phyloP scores from a whole-genome alignment of 164 flowering plant genomes.

The Aristolochia fimbriata region DNA sequence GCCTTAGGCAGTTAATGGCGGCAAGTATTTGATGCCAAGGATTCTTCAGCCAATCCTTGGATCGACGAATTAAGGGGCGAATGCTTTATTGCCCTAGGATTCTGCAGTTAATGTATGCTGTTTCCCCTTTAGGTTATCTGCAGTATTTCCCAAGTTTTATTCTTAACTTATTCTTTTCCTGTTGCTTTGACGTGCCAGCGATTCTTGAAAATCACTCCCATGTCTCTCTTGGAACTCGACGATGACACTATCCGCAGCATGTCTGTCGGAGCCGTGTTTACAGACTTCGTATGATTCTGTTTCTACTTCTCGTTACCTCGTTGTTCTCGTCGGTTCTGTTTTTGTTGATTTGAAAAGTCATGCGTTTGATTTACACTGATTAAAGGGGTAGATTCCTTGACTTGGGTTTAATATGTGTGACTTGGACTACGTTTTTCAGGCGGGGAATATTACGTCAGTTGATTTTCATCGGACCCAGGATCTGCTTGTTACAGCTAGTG shows the following conservation, averaged over 20 bases:
- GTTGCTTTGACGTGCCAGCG: too few species aligned
- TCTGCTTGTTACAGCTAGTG: constrained; percentile 76
- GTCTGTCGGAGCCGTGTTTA: constrained; percentile 84
- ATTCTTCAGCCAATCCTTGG: too few species aligned
- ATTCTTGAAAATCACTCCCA: neutral
- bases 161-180: too few species aligned
- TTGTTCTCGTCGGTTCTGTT: neutral
- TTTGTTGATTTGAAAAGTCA: too few species aligned
- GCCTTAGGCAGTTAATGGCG: too few species aligned
- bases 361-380: neutral
- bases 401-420: neutral
- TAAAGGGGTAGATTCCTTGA: neutral
- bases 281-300: constrained; percentile 63
- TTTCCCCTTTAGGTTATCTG: too few species aligned
- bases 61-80: too few species aligned
- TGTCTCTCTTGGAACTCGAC: constrained; percentile 53
- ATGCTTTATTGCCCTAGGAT: too few species aligned
- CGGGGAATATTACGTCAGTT: constrained; percentile 71
- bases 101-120: too few species aligned
- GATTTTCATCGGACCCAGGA: constrained; percentile 97
- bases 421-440: constrained; percentile 27
- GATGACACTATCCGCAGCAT: constrained; percentile 72
- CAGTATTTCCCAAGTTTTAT: too few species aligned
- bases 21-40: too few species aligned
- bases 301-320: neutral